Evolutionary conservation across 2,329 filamentous ascomycete species (phyloP).

Genomic region (Aspergillus hortae): DNA sequence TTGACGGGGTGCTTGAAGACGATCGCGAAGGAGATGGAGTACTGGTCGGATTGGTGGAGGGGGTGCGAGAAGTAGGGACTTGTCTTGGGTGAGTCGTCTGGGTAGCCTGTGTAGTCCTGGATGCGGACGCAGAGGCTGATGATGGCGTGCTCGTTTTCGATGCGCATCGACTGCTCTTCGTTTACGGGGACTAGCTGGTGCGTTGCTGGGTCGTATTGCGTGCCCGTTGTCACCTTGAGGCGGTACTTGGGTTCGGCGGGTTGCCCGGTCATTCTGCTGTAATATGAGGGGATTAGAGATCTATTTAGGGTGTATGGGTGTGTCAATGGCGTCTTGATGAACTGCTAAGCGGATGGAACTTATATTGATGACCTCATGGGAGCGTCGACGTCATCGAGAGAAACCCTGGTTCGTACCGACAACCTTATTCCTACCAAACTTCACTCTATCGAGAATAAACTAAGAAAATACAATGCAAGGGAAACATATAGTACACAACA

Average conservation of each 20-base stretch:
- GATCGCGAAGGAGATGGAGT: constrained; percentile 78
- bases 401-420: not conserved
- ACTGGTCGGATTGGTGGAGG: constrained; percentile 71
- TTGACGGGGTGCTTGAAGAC: constrained; percentile 65
- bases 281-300: too few species aligned
- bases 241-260: constrained; percentile 51
- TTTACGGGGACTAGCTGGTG: constrained; percentile 77
- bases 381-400: not conserved
- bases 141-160: constrained; percentile 63
- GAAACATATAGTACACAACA: constrained; percentile 1
- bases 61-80: constrained; percentile 74
- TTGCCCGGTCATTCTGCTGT: too few species aligned
- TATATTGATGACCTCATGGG: not conserved
- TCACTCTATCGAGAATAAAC: not conserved
- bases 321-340: not conserved
- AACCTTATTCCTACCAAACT: not conserved
- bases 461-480: not conserved
- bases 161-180: constrained; percentile 56
- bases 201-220: constrained; percentile 67
- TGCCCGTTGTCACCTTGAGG: constrained; percentile 76
- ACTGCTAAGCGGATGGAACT: not conserved
- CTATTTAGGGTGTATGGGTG: not conserved
- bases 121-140: constrained; percentile 72
- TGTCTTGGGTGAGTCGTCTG: constrained; percentile 62
- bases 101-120: constrained; percentile 65